Base-by-base conservation (phyloP, 2,329 filamentous ascomycete species). In the Alternaria triticimaculans region DNA sequence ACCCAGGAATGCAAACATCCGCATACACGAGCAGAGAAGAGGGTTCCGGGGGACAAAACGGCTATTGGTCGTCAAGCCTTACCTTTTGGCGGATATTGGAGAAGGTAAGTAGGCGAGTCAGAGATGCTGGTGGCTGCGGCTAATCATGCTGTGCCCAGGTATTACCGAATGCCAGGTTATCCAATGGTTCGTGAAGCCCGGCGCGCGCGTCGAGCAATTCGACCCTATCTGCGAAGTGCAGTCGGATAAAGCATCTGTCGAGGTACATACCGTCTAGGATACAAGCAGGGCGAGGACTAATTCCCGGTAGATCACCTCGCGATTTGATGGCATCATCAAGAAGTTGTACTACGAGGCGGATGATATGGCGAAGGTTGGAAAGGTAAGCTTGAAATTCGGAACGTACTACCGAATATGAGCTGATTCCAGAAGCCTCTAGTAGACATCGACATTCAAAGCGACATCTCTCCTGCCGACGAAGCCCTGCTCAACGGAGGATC, bases 91-190 rank as follows among this genome's bases (percentile, higher is more conserved):
- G 66, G 93, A 96, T 76, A 96, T 96, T 80, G 93, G 93, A 55
- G 93, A 96, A 85, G 92, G 92, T 91, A 72, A 67, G 82, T 77
- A 49, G n/a, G 23, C 50, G 9, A 53, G 55, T 46, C 12, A 28
- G 26, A 8, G 45, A n/a, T 48, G 7, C 15, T 12, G 5, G 44
- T 41, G 23, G 41, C 33, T 48, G 28, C 10, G 45, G 37, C 49
- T 56, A 51, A 44, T 53, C 60, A 66, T 62, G 41, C 62, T 50
- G 56, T 72, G 55, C 45, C 58, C 58, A 96, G 96, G 96, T 59
- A 99, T 98, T 76, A 94, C 96, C 78, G 96, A 99, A 83, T 97
- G 96, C 77, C 96, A 99, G 82, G 93, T 99, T 76, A 98, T 98
- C 75, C 96, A 99, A 84, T 99, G 96, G 96, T 99, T 98, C 80